phyloP scores from a whole-genome alignment of 805 yeast species.

The Yarrowia yakushimensis region DNA sequence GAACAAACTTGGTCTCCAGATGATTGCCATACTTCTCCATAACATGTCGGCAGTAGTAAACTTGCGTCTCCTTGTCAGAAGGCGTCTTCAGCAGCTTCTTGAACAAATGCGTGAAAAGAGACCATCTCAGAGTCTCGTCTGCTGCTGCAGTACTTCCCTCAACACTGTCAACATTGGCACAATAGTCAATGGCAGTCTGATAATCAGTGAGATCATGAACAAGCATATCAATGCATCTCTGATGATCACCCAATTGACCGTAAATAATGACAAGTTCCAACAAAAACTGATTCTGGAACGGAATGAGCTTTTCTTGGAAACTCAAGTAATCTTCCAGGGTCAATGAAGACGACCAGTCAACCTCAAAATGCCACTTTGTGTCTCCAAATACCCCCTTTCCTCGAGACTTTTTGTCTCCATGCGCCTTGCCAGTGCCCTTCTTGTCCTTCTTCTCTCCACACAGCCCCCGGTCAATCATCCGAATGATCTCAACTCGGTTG shows the following conservation, averaged over 20 bases:
- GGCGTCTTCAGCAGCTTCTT: slow-evolving; percentile 31
- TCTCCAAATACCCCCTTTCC: slow-evolving; percentile 4
- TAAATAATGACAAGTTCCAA: slow-evolving; percentile 38
- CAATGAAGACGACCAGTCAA: not conserved
- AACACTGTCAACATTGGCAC: slow-evolving; percentile 32
- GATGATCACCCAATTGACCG: slow-evolving; percentile 37
- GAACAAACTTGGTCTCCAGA: slow-evolving; percentile 35
- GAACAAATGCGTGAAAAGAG: slow-evolving; percentile 33
- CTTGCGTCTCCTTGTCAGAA: slow-evolving; percentile 29
- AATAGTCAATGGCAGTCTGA: slow-evolving; percentile 37
- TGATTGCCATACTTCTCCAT: slow-evolving; percentile 35
- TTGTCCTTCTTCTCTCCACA: not conserved
- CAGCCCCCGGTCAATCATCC: not conserved
- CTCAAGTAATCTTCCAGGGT: not conserved
- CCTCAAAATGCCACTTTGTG: slow-evolving; percentile 3
- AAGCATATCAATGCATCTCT: slow-evolving; percentile 36
- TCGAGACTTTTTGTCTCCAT: not conserved
- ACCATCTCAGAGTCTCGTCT: slow-evolving; percentile 24
- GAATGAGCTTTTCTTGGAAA: not conserved
- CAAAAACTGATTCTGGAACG: slow-evolving; percentile 27
- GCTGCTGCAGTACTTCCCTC: not conserved
- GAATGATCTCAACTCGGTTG: slow-evolving; percentile 1
- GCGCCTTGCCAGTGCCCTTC: not conserved
- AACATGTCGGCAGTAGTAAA: slow-evolving; percentile 32
- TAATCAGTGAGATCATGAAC: slow-evolving; percentile 38